Conservation (phyloP, 331 rosid genomes). For the Cucumis variabilis region DNA sequence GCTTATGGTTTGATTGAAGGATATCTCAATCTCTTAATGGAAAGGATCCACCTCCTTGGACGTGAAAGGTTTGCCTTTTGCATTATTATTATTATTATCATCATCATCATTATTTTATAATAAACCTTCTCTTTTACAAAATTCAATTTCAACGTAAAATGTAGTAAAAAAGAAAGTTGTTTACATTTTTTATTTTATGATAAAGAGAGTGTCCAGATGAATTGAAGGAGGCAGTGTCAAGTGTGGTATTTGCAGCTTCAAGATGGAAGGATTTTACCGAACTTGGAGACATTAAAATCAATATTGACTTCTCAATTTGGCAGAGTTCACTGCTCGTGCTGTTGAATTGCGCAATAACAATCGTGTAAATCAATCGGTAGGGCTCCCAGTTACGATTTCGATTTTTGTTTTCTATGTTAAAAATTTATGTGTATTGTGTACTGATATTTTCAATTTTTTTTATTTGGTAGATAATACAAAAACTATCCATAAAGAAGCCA, state of each 20-base stretch:
- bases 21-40: slow-evolving; percentile 67
- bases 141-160: neutral
- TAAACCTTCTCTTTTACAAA: neutral
- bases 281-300: slow-evolving; percentile 77
- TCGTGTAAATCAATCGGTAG: slow-evolving; percentile 62
- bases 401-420: too few species aligned
- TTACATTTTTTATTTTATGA: neutral
- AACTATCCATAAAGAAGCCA: slow-evolving; percentile 74
- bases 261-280: slow-evolving; percentile 94
- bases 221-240: slow-evolving; percentile 69
- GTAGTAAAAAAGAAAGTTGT: too few species aligned
- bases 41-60: slow-evolving; percentile 74
- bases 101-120: neutral
- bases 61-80: slow-evolving; percentile 53
- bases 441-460: too few species aligned
- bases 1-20: slow-evolving; percentile 72
- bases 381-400: neutral
- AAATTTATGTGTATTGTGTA: too few species aligned
- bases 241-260: slow-evolving; percentile 72
- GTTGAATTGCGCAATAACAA: slow-evolving; percentile 77
- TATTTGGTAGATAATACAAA: slow-evolving; percentile 58
- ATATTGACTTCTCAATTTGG: slow-evolving; percentile 66
- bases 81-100: neutral
- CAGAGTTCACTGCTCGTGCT: slow-evolving; percentile 68
- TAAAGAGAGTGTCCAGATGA: slow-evolving; percentile 78